phyloP scores from a whole-genome alignment of 2,329 filamentous ascomycete genomes.

The Talaromyces marneffei region DNA sequence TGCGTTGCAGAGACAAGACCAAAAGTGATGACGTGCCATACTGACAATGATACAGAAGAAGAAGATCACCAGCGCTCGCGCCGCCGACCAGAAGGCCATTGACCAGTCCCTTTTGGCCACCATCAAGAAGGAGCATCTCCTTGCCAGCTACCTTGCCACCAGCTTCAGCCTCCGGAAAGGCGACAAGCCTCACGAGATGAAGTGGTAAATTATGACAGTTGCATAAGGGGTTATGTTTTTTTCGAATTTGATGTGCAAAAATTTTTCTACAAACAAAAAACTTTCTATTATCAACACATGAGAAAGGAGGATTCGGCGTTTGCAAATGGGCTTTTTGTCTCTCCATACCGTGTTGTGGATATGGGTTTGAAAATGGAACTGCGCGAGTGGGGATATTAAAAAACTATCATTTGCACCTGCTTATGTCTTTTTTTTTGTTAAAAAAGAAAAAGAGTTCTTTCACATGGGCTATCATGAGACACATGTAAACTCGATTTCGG shows the following conservation, averaged over 20 bases:
- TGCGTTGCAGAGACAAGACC: too few relatives aligned
- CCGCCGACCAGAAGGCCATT: constrained; percentile 95
- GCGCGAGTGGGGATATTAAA: constrained; percentile 23
- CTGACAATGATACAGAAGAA: constrained; percentile 99
- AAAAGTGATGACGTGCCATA: too few relatives aligned
- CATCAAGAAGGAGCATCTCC: constrained; percentile 98
- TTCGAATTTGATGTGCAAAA: constrained; percentile 33
- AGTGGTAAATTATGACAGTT: constrained; percentile 66
- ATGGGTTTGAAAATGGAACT: constrained; percentile 14
- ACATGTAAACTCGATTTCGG: constrained; percentile 35
- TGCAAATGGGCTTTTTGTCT: constrained; percentile 15
- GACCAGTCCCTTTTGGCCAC: constrained; percentile 91
- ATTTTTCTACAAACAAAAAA: constrained; percentile 14
- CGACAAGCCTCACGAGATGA: constrained; percentile 99
- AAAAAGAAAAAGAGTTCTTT: constrained; percentile 12
- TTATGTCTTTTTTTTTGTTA: constrained; percentile 10
- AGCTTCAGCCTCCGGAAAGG: constrained; percentile 99
- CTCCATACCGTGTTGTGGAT: constrained; percentile 15
- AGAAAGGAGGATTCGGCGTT: constrained; percentile 23
- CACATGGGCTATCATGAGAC: constrained; percentile 28
- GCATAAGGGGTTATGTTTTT: constrained; percentile 32
- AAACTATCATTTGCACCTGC: constrained; percentile 18
- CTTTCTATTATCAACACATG: constrained; percentile 13
- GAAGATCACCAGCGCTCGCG: constrained; percentile 83
- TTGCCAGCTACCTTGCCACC: constrained; percentile 87